Conservation (phyloP, 208 protist species). For the Leishmania lainsoni region DNA sequence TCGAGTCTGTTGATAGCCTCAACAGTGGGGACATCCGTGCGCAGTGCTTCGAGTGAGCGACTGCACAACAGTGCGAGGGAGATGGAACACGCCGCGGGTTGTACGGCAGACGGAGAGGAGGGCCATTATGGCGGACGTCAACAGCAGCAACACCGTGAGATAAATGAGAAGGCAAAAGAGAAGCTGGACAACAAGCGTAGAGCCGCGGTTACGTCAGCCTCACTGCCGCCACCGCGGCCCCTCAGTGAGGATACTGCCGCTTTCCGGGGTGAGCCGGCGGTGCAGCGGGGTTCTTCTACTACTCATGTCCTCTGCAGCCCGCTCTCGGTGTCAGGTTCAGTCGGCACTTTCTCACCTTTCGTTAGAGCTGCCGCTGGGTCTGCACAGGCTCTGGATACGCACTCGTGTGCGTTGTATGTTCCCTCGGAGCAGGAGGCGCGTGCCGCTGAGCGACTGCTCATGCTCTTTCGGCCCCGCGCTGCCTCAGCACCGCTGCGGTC, state of each 20-base stretch:
- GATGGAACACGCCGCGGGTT: neutral
- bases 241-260: neutral
- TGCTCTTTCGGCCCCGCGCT: conserved; percentile 36
- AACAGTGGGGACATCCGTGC: neutral
- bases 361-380: neutral
- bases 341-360: neutral
- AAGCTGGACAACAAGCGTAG: conserved; percentile 27
- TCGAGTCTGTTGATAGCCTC: neutral
- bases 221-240: neutral
- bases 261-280: neutral
- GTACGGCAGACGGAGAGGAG: neutral
- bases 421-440: conserved; percentile 19
- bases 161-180: conserved; percentile 3
- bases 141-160: conserved; percentile 10
- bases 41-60: neutral
- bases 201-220: neutral
- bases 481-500: conserved; percentile 36
- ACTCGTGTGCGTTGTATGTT: neutral
- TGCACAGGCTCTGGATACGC: neutral
- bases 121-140: neutral
- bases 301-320: neutral
- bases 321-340: neutral
- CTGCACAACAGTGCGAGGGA: neutral
- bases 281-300: neutral
- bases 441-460: conserved; percentile 27